Conservation (phyloP, 2,329 filamentous ascomycete genomes). For the Aspergillus latus region DNA sequence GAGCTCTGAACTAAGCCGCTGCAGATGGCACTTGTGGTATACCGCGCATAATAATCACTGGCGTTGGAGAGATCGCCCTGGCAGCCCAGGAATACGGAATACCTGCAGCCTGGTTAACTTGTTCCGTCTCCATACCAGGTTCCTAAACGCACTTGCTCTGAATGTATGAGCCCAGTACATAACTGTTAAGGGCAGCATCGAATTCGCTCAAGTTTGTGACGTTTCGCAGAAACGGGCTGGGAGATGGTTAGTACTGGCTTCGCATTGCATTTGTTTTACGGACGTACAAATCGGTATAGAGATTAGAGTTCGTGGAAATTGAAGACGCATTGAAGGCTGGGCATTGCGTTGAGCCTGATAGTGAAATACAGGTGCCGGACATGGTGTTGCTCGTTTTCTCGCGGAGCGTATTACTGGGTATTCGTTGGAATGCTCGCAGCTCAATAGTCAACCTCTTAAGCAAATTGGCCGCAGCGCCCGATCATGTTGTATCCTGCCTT, state of each 20-base stretch:
- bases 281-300: constrained; percentile 66
- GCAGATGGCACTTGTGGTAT: constrained; percentile 88
- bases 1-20: constrained; percentile 94
- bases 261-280: constrained; percentile 22
- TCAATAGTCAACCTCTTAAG: constrained; percentile 5
- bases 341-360: constrained; percentile 68
- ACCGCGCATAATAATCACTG: constrained; percentile 83
- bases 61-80: constrained; percentile 72
- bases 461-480: constrained; percentile 3
- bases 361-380: constrained; percentile 60
- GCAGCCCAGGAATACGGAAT: constrained; percentile 78
- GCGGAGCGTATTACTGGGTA: neutral
- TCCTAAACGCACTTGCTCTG: constrained; percentile 65
- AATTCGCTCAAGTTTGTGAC: constrained; percentile 77
- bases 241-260: constrained; percentile 29
- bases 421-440: constrained; percentile 3
- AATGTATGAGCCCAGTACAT: constrained; percentile 73
- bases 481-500: constrained; percentile 15
- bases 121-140: neutral
- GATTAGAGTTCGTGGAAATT: constrained; percentile 61
- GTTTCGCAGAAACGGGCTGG: constrained; percentile 78
- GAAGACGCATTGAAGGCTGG: constrained; percentile 71
- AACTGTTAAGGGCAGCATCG: constrained; percentile 69
- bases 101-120: constrained; percentile 57
- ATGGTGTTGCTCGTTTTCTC: constrained; percentile 30